Evolutionary conservation across 2,329 filamentous ascomycete genomes (phyloP).

Genomic region (Phyllosticta capitalensis): DNA sequence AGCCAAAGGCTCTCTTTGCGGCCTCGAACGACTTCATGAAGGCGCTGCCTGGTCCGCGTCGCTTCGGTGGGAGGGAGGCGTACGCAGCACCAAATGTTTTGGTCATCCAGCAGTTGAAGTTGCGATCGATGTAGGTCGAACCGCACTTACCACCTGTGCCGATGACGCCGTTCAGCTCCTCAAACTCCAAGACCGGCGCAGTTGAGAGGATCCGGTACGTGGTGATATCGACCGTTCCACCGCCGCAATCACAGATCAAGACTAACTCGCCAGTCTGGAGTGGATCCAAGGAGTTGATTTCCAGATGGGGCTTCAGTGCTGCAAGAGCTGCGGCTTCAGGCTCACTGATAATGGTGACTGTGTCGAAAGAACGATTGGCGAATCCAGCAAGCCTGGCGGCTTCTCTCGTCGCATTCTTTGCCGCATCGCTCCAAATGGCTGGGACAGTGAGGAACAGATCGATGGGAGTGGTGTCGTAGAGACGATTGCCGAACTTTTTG

Average conservation of each 20-base stretch:
- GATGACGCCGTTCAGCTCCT: slow-evolving; percentile 35
- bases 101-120: slow-evolving; percentile 62
- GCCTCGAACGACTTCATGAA: slow-evolving; percentile 29
- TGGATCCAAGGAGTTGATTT: slow-evolving; percentile 54
- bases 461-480: slow-evolving; percentile 51
- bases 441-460: slow-evolving; percentile 75
- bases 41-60: slow-evolving; percentile 58
- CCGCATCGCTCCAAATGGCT: slow-evolving; percentile 75
- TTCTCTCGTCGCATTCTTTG: slow-evolving; percentile 72
- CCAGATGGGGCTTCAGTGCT: slow-evolving; percentile 48
- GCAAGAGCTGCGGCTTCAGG: slow-evolving; percentile 73
- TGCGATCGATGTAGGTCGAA: slow-evolving; percentile 70
- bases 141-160: slow-evolving; percentile 71
- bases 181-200: slow-evolving; percentile 62
- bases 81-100: slow-evolving; percentile 59
- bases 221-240: slow-evolving; percentile 62
- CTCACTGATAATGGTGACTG: slow-evolving; percentile 72
- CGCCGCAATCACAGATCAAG: slow-evolving; percentile 48
- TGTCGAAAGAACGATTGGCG: slow-evolving; percentile 48
- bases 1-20: slow-evolving; percentile 22
- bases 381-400: slow-evolving; percentile 72
- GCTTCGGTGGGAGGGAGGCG: slow-evolving; percentile 66
- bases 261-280: slow-evolving; percentile 59
- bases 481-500: neutral
- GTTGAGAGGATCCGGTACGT: slow-evolving; percentile 71